Evolutionary conservation across 306 rosid genomes (phyloP).

Genomic region (Clitoria ternatea): DNA sequence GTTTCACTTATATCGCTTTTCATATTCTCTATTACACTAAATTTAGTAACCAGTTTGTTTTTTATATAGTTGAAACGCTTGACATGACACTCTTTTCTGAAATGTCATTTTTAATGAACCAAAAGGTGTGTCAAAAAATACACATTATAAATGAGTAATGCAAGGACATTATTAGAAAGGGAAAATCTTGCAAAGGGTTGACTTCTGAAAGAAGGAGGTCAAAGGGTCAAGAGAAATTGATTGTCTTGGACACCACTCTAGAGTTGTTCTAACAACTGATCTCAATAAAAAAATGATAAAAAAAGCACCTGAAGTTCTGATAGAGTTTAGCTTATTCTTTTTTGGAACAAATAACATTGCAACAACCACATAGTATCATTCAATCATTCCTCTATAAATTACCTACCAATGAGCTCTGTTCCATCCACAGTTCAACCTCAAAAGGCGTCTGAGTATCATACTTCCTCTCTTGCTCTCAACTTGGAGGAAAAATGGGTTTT

Average conservation of each 20-base stretch:
- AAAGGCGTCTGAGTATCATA: background rate
- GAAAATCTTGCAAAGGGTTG: slow-evolving; percentile 16
- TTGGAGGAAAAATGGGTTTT: slow-evolving; percentile 35
- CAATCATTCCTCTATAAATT: slow-evolving; percentile 24
- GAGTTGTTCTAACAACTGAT: slow-evolving; percentile 51
- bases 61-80: background rate
- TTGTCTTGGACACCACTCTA: slow-evolving; percentile 65
- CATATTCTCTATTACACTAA: background rate
- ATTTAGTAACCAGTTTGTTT: background rate
- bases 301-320: background rate
- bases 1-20: background rate
- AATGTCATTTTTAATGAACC: slow-evolving; percentile 8
- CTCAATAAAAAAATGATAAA: background rate
- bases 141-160: slow-evolving; percentile 3
- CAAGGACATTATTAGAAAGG: background rate
- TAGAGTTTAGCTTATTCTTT: too few species aligned
- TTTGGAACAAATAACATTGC: too few species aligned
- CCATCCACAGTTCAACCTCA: slow-evolving; percentile 6
- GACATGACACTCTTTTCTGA: background rate
- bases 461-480: background rate
- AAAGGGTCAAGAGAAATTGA: slow-evolving; percentile 31
- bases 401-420: background rate
- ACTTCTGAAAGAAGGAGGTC: slow-evolving; percentile 49
- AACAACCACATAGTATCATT: slow-evolving; percentile 14
- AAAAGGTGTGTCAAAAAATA: slow-evolving; percentile 19